Base-by-base conservation (phyloP, 163 green algal genomes). In the Chlorella variabilis region DNA sequence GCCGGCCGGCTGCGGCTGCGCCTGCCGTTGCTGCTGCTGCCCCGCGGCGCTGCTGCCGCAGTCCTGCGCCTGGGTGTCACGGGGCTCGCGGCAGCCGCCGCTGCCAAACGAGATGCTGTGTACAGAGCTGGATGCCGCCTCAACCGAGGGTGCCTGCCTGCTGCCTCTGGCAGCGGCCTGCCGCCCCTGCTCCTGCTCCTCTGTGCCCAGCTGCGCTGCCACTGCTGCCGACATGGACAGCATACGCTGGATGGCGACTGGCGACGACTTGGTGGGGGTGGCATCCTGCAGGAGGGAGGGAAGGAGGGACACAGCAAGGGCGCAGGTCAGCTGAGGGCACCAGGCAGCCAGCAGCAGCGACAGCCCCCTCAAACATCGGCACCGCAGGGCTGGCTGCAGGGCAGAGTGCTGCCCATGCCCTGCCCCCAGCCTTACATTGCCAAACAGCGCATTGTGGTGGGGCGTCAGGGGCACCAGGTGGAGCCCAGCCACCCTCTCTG, bases 51-150 rank as follows among this genome's bases (percentile, higher is more conserved):
- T 71, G 65, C 65, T 38, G 59, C 59, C 29, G 29, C 59, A 38
- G 9, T 36, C 59, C n/a, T 67, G 59, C 59, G n/a, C 59, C 27
- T 67, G 27, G 59, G 8, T 4, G 4, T 67, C 21, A 20, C 38
- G 7, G 4, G 65, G 20, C 20, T 41, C 41, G 15, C 36, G 4
- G 71, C 71, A 78, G 25, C 71, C 70, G 0, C 29, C 51, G 23
- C 71, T 78, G 34, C 73, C 73, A 70, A 80, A 80, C 27, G 34
- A 59, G 38, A 80, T 80, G 73, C 51, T 70, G 27, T 67, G 59
- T 18, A 56, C 39, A 2, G 54, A 58, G 38, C 34, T 41, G 31
- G 54, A 59, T 27, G 34, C 34, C 3, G n/a, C 29, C 2, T 18
- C 45, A 23, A 29, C 70, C 9, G 70, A 76, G 21, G 67, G 38